Evolutionary conservation across 345 rosid species (phyloP).

Genomic region (Hibiscus mutabilis): DNA sequence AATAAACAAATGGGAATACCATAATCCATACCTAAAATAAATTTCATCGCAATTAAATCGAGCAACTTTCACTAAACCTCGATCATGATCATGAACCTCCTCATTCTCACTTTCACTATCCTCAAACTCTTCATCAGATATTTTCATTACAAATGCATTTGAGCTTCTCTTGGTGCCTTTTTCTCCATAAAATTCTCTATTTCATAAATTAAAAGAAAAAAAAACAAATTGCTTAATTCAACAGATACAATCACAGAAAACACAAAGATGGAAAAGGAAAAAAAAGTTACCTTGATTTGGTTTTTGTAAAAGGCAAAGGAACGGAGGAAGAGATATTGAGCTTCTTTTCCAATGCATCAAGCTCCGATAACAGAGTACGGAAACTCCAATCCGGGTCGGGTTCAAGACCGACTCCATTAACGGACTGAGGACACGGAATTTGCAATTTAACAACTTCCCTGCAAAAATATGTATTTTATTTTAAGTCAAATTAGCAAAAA

Average conservation of each 20-base stretch:
- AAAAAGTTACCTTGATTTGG: conserved; percentile 32
- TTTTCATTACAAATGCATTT: conserved; percentile 51
- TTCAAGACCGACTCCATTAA: conserved; percentile 52
- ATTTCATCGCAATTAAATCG: conserved; percentile 45
- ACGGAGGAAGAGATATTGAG: conserved; percentile 35
- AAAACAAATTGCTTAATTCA: background rate
- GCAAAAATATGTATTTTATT: background rate
- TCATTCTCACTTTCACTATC: conserved; percentile 33
- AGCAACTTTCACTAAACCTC: conserved; percentile 22
- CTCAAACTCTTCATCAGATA: conserved; percentile 53
- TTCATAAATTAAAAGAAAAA: background rate
- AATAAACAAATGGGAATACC: background rate
- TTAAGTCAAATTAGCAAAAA: background rate
- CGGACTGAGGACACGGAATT: conserved; percentile 46
- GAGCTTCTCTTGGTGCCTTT: conserved; percentile 25
- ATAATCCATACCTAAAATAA: conserved; percentile 43
- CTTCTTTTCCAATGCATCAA: conserved; percentile 57
- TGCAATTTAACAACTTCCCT: conserved; percentile 66
- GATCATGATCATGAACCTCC: conserved; percentile 21
- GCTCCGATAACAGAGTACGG: conserved; percentile 45
- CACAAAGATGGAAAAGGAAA: background rate
- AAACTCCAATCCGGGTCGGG: conserved; percentile 82
- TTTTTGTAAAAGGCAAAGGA: conserved; percentile 39
- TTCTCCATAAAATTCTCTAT: conserved; percentile 22
- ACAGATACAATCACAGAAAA: background rate